Percentiles rank a stretch among this genome's conserved stretches.
These are phyloP conservation scores for Podaxis carcinomalis DNA, from an alignment of 768 basidiomycete genomes.

Conservation along the genomic window DNA sequence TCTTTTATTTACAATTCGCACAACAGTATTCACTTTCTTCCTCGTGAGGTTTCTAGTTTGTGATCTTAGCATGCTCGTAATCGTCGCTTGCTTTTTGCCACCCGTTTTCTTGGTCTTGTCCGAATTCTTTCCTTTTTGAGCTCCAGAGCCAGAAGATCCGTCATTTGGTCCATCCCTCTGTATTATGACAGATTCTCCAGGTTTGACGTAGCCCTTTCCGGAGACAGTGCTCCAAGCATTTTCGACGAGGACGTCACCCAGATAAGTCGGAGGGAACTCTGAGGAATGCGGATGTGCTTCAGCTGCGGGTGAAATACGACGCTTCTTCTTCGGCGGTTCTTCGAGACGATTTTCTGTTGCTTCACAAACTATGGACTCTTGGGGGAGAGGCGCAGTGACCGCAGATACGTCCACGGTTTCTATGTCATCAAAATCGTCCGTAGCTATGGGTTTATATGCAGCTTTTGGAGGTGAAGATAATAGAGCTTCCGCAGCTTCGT, in stretches of 20 bases:
- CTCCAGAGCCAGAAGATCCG: conserved; percentile 22
- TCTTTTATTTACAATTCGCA: conserved; percentile 58
- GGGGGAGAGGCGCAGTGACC: background rate
- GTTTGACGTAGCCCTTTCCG: conserved; percentile 65
- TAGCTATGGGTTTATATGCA: conserved; percentile 8
- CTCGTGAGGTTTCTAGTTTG: conserved; percentile 48
- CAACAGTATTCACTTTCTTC: conserved; percentile 58
- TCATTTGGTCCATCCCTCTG: conserved; percentile 49
- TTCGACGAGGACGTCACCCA: conserved; percentile 65
- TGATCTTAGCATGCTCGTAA: conserved; percentile 63
- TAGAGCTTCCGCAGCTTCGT: conserved; percentile 20
- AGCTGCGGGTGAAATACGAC: conserved; percentile 17
- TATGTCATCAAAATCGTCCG: conserved; percentile 27
- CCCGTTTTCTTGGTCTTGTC: conserved; percentile 32
- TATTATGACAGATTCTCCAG: conserved; percentile 55
- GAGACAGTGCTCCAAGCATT: conserved; percentile 80
- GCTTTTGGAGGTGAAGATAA: conserved; percentile 3
- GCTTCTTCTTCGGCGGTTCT: conserved; percentile 47
- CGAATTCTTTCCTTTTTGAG: conserved; percentile 4
- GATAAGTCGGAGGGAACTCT: conserved; percentile 36
- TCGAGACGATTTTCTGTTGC: conserved; percentile 21
- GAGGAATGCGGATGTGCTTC: conserved; percentile 6
- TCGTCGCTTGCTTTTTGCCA: conserved; percentile 61
- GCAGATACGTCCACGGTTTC: conserved; percentile 20
- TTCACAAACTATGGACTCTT: conserved; percentile 35